Percentiles rank a stretch among this genome's conserved stretches.
Conservation (phyloP, 164 flowering plant species). For the Brasenia schreberi region DNA sequence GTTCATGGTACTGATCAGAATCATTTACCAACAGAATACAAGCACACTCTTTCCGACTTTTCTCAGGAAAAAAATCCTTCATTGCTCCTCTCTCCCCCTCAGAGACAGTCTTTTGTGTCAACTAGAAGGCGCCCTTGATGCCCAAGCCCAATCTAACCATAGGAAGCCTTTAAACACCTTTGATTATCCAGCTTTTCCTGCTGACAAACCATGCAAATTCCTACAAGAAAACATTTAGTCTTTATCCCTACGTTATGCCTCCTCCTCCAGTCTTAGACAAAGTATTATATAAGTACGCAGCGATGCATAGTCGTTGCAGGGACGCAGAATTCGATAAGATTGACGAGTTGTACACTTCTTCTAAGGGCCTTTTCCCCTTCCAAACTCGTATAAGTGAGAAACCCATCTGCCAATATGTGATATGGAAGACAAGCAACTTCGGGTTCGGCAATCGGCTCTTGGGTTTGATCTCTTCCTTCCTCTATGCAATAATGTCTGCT, state of each 20-base stretch:
- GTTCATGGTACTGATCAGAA: too few relatives aligned
- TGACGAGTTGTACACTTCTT: neutral
- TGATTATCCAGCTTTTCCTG: neutral
- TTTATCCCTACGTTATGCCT: neutral
- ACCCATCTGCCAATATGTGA: neutral
- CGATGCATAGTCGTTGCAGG: neutral
- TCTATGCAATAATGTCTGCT: neutral
- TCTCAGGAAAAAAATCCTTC: neutral
- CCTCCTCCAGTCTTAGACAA: neutral
- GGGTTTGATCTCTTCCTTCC: neutral
- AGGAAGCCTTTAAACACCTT: neutral
- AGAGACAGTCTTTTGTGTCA: neutral
- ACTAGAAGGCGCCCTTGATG: neutral
- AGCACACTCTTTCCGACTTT: neutral
- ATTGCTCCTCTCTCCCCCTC: neutral
- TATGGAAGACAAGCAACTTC: neutral
- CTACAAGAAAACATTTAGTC: neutral
- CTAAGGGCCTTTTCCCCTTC: neutral
- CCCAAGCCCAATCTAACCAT: neutral
- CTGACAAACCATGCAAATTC: neutral
- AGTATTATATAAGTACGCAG: neutral
- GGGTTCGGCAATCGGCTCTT: slow-evolving; percentile 1
- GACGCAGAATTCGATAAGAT: neutral
- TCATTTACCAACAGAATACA: neutral
- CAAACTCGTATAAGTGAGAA: too few relatives aligned